Conservation (phyloP, 2,329 filamentous ascomycete genomes). For the Aspergillus pseudonomiae region DNA sequence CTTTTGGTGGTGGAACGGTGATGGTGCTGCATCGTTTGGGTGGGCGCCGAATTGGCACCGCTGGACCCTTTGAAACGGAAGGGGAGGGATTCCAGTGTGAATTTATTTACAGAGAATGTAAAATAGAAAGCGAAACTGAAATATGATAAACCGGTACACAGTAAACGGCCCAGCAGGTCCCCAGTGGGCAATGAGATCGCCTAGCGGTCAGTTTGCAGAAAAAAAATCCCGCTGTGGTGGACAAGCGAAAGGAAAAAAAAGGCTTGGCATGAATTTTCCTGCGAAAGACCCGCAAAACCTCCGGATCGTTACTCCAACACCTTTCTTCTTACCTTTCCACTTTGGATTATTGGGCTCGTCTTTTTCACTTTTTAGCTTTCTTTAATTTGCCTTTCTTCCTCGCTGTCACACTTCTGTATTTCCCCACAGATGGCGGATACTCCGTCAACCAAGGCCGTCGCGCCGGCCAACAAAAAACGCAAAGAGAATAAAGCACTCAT, state of each 20-base stretch:
- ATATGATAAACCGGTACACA: slow-evolving; percentile 10
- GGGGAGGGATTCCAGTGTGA: slow-evolving; percentile 62
- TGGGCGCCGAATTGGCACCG: slow-evolving; percentile 72
- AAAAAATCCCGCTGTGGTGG: slow-evolving; percentile 29
- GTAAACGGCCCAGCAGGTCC: slow-evolving; percentile 5
- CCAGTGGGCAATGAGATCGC: background rate
- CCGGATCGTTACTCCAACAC: slow-evolving; percentile 1
- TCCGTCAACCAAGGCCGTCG: slow-evolving; percentile 30
- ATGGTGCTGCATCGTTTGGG: slow-evolving; percentile 69
- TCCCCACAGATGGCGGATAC: slow-evolving; percentile 33
- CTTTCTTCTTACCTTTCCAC: background rate
- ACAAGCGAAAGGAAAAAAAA: slow-evolving; percentile 36
- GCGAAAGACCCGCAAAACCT: slow-evolving; percentile 20
- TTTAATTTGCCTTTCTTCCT: background rate
- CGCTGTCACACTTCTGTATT: slow-evolving; percentile 9
- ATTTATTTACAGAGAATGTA: slow-evolving; percentile 15
- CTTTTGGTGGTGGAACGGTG: slow-evolving; percentile 92
- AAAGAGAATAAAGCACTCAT: slow-evolving; percentile 44
- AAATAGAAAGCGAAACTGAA: slow-evolving; percentile 16
- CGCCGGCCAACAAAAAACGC: slow-evolving; percentile 36
- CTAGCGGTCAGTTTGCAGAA: slow-evolving; percentile 2
- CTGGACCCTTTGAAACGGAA: slow-evolving; percentile 79
- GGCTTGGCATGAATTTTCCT: slow-evolving; percentile 44
- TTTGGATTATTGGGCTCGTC: background rate
- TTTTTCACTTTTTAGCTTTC: background rate